Evolutionary conservation across 1,284 basidiomycete genomes (phyloP).

Genomic region (Pisolithus thermaeus): DNA sequence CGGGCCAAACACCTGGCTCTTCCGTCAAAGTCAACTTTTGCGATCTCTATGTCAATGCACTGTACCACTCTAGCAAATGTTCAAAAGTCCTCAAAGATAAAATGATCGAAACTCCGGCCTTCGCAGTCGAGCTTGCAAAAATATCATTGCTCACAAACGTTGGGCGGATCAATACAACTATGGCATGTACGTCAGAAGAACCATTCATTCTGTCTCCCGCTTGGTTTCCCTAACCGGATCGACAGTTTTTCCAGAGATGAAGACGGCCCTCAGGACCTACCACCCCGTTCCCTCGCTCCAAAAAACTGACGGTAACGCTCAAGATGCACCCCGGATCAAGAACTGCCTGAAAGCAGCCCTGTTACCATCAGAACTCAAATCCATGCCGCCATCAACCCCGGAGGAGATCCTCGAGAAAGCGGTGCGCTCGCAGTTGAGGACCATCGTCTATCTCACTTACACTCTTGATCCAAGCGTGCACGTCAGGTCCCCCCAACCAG

Average conservation of each 20-base stretch:
- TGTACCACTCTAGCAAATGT: slow-evolving; percentile 77
- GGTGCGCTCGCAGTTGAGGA: slow-evolving; percentile 34
- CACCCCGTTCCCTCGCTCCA: slow-evolving; percentile 68
- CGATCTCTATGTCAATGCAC: slow-evolving; percentile 78
- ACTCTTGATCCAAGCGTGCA: slow-evolving; percentile 37
- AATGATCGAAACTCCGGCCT: slow-evolving; percentile 73
- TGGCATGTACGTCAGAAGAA: slow-evolving; percentile 61
- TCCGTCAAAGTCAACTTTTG: slow-evolving; percentile 63
- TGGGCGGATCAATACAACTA: slow-evolving; percentile 90
- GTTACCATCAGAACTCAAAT: slow-evolving; percentile 65
- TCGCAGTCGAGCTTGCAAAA: slow-evolving; percentile 79
- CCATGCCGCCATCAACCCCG: slow-evolving; percentile 61
- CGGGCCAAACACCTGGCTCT: slow-evolving; percentile 46
- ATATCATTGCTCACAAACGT: slow-evolving; percentile 85
- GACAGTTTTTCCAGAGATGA: slow-evolving; percentile 60
- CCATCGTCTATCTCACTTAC: slow-evolving; percentile 1
- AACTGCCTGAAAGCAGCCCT: slow-evolving; percentile 71
- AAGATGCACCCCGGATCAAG: slow-evolving; percentile 71
- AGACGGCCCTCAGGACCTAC: slow-evolving; percentile 64
- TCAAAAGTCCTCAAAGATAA: slow-evolving; percentile 86
- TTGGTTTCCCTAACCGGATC: slow-evolving; percentile 15
- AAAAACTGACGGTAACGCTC: slow-evolving; percentile 57
- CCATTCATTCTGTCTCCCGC: slow-evolving; percentile 9
- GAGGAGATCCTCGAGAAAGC: slow-evolving; percentile 60
- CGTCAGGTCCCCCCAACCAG: slow-evolving; percentile 69